Conservation (phyloP, 2,329 filamentous ascomycete genomes). For the Cladophialophora carrionii region DNA sequence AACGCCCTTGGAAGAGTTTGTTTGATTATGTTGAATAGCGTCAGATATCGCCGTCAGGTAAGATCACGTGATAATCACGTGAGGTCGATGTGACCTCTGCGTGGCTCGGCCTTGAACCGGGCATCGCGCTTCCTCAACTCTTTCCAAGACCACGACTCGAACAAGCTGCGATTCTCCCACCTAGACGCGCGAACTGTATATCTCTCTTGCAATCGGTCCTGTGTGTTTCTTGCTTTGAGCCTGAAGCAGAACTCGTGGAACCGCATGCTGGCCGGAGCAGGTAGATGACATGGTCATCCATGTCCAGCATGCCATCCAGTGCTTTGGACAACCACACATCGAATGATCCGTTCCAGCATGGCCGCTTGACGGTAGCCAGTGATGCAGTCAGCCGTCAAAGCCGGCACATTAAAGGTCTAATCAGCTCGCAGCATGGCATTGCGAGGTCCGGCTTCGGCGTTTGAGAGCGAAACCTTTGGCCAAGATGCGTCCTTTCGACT, state of each 20-base stretch:
- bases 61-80: too few species aligned
- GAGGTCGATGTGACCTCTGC: too few species aligned
- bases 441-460: slow-evolving; percentile 59
- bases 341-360: neutral
- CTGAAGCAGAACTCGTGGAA: neutral
- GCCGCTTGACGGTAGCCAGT: neutral
- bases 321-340: neutral
- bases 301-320: slow-evolving; percentile 6
- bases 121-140: too few species aligned
- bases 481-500: slow-evolving; percentile 82
- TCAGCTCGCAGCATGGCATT: slow-evolving; percentile 39
- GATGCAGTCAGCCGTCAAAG: neutral
- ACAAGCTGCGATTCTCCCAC: neutral
- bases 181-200: neutral
- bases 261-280: neutral
- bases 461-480: slow-evolving; percentile 85
- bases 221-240: neutral
- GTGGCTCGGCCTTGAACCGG: too few species aligned
- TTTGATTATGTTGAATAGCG: too few species aligned
- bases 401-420: neutral
- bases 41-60: too few species aligned
- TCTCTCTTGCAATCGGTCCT: neutral
- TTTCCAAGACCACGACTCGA: too few species aligned
- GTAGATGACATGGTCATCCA: neutral
- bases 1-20: too few species aligned